A percentile compares a stretch with the other conserved stretches of the same genome.
Evolutionary conservation across 2,329 filamentous ascomycete genomes (phyloP).

Genomic region (Aureobasidium namibiae): DNA sequence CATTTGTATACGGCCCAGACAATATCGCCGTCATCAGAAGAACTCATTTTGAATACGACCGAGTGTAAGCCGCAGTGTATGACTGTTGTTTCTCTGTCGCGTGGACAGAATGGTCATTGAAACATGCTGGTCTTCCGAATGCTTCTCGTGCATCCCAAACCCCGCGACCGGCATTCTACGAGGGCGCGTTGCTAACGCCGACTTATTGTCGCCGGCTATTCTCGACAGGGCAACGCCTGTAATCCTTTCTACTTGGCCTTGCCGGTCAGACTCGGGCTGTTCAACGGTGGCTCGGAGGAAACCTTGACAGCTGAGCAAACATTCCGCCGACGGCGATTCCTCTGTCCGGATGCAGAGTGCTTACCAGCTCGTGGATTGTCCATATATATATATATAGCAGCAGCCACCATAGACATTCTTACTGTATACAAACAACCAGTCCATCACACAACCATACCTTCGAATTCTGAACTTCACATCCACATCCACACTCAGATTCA

Average conservation of each 20-base stretch:
- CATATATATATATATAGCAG: neutral
- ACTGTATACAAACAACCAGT: neutral
- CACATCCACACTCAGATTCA: too few species aligned
- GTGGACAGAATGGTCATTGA: neutral
- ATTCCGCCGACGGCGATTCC: neutral
- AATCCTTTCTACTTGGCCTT: neutral
- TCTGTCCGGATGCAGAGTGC: neutral
- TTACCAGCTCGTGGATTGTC: neutral
- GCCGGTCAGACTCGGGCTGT: conserved; percentile 5
- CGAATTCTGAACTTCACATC: neutral
- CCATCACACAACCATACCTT: neutral
- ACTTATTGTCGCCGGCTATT: neutral
- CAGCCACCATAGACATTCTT: neutral
- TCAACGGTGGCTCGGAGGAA: neutral
- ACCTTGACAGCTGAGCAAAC: neutral
- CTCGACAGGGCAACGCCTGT: neutral
- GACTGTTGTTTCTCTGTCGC: neutral
- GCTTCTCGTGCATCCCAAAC: conserved; percentile 5
- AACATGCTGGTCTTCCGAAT: neutral
- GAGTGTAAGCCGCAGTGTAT: conserved; percentile 6
- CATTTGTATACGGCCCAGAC: neutral
- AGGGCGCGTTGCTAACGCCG: neutral
- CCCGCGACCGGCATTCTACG: neutral
- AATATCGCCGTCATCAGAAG: conserved; percentile 5
- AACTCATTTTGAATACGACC: neutral